Evolutionary conservation across 257 asterid species (phyloP).

Genomic region (Marsdenia floribunda): DNA sequence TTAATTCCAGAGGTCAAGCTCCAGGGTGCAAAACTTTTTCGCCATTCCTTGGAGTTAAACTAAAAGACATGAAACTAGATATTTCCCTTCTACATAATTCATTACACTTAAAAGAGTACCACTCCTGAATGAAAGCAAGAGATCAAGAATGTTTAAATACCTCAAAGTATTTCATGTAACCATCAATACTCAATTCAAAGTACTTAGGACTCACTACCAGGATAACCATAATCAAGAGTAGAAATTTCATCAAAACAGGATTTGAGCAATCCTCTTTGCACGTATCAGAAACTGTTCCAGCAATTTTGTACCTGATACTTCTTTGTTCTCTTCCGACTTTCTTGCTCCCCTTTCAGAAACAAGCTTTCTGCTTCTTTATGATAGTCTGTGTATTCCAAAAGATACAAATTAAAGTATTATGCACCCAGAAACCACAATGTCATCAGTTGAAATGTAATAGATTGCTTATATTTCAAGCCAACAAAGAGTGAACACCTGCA

Average conservation of each 20-base stretch:
- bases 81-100: not conserved
- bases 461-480: not conserved
- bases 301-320: constrained; percentile 63
- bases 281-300: not conserved
- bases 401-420: constrained; percentile 5
- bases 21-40: not conserved
- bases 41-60: not conserved
- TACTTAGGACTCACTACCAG: not conserved
- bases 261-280: not conserved
- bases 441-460: not conserved
- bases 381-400: constrained; percentile 36
- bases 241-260: not conserved
- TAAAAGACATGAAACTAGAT: not conserved
- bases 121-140: not conserved
- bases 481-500: not conserved
- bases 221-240: not conserved
- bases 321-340: constrained; percentile 51
- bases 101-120: not conserved
- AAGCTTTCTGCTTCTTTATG: constrained; percentile 53
- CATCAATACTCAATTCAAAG: not conserved
- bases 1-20: not conserved
- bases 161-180: not conserved
- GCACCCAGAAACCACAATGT: not conserved
- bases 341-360: constrained; percentile 56
- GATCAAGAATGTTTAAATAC: not conserved